Evolutionary conservation across 164 flowering plant genomes (phyloP).

Genomic region (Macadamia integrifolia): DNA sequence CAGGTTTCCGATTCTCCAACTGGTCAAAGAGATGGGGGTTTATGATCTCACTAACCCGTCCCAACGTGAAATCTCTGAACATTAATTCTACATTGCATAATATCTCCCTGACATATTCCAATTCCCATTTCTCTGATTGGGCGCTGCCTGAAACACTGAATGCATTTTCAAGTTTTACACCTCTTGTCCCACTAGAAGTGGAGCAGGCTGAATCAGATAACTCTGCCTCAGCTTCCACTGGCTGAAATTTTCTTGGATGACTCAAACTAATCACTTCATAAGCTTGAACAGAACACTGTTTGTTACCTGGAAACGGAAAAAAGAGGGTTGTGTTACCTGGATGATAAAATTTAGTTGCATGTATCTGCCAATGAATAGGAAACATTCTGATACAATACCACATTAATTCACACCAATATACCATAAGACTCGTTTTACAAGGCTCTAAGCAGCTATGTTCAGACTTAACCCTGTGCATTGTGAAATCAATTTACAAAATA

Average conservation of each 20-base stretch:
- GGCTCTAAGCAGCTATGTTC: no score
- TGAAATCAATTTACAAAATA: background rate
- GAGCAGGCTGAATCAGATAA: constrained; percentile 85
- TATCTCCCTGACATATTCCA: constrained; percentile 57
- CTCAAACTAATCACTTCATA: constrained; percentile 28
- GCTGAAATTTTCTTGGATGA: constrained; percentile 22
- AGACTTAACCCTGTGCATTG: background rate
- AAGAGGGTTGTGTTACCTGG: background rate
- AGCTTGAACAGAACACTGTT: constrained; percentile 40
- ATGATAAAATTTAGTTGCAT: constrained; percentile 1
- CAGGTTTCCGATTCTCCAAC: constrained; percentile 44
- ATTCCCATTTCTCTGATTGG: constrained; percentile 42
- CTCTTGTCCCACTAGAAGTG: constrained; percentile 16
- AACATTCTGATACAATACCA: background rate
- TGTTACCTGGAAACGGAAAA: constrained; percentile 40
- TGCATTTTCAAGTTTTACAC: constrained; percentile 14
- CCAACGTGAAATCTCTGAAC: constrained; percentile 53
- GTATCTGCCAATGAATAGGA: background rate
- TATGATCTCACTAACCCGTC: constrained; percentile 42
- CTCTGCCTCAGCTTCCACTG: constrained; percentile 47
- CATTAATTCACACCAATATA: background rate
- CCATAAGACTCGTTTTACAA: background rate
- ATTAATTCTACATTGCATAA: constrained; percentile 41
- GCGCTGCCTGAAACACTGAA: constrained; percentile 1
- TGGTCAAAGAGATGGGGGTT: constrained; percentile 57